A percentile compares a stretch with the other conserved stretches of the same genome.
phyloP scores from a whole-genome alignment of 306 rosid species.

The Prunus dulcis region DNA sequence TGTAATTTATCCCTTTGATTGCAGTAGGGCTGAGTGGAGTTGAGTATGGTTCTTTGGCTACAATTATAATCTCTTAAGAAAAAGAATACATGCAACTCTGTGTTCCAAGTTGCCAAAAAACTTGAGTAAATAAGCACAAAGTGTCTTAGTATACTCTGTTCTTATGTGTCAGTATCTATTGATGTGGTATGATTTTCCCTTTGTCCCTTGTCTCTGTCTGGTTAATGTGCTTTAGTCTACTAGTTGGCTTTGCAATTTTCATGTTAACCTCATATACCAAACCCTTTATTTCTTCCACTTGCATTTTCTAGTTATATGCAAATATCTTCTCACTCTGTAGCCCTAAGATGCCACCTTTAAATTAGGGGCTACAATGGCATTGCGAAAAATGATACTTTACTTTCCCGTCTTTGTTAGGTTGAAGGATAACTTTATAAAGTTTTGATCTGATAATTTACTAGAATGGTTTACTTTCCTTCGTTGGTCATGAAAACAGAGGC shows the following conservation, averaged over 20 bases:
- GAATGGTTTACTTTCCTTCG: too few species aligned
- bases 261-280: background rate
- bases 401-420: too few species aligned
- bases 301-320: too few species aligned
- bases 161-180: background rate
- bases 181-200: background rate
- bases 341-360: too few species aligned
- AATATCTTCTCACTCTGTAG: too few species aligned
- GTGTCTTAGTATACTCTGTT: background rate
- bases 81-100: background rate
- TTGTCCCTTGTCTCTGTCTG: background rate
- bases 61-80: background rate
- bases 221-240: background rate
- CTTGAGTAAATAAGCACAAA: background rate
- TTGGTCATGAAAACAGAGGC: too few species aligned
- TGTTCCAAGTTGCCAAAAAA: background rate
- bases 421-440: too few species aligned
- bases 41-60: conserved; percentile 1
- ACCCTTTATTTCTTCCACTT: background rate
- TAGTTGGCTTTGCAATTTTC: background rate
- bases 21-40: background rate
- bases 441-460: too few species aligned
- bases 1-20: background rate
- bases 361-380: too few species aligned
- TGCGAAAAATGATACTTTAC: too few species aligned